Base-by-base conservation (phyloP, 352 stramenopile genomes). In the Pseudoperonospora humuli region DNA sequence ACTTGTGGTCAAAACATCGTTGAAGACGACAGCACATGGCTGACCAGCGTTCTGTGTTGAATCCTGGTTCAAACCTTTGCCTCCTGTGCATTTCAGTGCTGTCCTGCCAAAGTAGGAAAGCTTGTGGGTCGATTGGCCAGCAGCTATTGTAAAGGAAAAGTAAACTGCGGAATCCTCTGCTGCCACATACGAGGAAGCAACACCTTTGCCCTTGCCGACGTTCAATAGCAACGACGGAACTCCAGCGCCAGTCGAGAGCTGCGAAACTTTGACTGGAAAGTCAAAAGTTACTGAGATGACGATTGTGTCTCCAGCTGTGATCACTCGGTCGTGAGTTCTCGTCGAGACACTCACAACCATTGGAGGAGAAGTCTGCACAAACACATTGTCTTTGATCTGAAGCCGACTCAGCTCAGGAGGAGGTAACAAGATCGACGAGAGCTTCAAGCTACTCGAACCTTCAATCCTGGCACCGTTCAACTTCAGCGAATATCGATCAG, bases 261-360 rank as follows among this genome's bases (percentile, higher is more conserved):
- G 9, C 2, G 55, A 37, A n/a, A 79, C 55, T 1, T 53, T 39
- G 3, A 90, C 49, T 0, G 64, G 40, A 0, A 34, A 50, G 21
- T 64, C 67, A 29, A 90, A 76, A 11, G 23, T 57, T 3, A 81
- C 61, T 2, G 23, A 54, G 0, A 84, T 13, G 0, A 64, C 28
- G 20, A 90, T 43, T 1, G 45, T 54, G 36, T 87, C 75, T 3
- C 75, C 78, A 21, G 75, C 59, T 0, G 71, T 78, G 39, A 84
- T 67, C 15, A 67, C 33, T 21, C 61, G 57, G 9, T 79, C 61
- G 13, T 68, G 55, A 0, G 40, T 50, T 39, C 58, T 61, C 6
- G 63, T 81, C 1, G 57, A 54, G 2, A 87, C 72, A 2, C 33
- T 45, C 3, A 60, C 8, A 5, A 75, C 68, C 5, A 61, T 41